These are phyloP conservation scores for Pseudogymnoascus verrucosus DNA, from an alignment of 2,329 filamentous ascomycete genomes.

Conservation along the genomic window DNA sequence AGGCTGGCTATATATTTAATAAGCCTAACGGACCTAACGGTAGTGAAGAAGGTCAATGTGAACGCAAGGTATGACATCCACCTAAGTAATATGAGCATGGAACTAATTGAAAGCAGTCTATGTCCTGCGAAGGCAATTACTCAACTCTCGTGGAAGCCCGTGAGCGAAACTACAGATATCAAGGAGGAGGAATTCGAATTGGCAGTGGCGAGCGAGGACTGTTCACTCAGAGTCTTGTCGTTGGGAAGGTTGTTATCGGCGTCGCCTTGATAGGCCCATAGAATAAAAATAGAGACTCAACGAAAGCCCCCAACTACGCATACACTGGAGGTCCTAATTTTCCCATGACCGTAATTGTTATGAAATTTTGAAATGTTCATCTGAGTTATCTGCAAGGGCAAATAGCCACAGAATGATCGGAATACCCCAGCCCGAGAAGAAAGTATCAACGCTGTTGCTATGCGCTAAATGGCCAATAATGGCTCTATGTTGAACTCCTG, in stretches of 20 bases:
- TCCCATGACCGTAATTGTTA: neutral
- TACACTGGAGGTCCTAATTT: neutral
- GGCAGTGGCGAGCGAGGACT: constrained; percentile 44
- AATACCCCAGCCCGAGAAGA: neutral
- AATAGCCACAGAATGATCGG: neutral
- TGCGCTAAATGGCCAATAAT: constrained; percentile 1
- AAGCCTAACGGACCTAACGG: constrained; percentile 23
- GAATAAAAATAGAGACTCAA: neutral
- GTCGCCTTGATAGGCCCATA: neutral
- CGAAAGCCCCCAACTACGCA: neutral
- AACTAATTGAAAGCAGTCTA: constrained; percentile 30
- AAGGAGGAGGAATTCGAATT: constrained; percentile 17
- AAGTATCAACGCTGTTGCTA: neutral
- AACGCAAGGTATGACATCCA: constrained; percentile 19
- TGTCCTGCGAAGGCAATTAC: constrained; percentile 31
- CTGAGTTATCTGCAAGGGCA: neutral
- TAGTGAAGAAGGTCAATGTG: constrained; percentile 15
- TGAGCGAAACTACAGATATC: constrained; percentile 10
- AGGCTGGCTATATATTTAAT: constrained; percentile 22
- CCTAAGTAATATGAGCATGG: neutral
- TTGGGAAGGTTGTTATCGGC: constrained; percentile 10
- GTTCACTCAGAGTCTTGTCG: constrained; percentile 50
- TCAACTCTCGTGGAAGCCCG: constrained; percentile 62
- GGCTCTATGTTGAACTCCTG: constrained; percentile 6
- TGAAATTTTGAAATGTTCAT: constrained; percentile 2